phyloP scores from a whole-genome alignment of 1,284 basidiomycete species.

The Tremellales sp. region DNA sequence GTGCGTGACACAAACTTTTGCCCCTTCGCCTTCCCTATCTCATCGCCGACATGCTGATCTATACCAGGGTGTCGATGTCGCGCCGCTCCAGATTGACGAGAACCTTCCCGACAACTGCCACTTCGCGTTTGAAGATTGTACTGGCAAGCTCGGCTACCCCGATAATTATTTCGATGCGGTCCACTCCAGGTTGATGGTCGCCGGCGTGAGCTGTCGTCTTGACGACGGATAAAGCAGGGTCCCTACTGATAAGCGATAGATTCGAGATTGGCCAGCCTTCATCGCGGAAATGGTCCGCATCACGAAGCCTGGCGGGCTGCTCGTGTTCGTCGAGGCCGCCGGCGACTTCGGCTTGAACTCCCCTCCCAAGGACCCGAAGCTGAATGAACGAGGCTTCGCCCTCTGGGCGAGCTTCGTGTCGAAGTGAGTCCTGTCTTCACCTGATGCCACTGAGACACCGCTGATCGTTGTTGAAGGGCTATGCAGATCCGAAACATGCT shows the following conservation, averaged over 20 bases:
- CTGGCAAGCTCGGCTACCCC: conserved; percentile 11
- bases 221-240: background rate
- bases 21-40: background rate
- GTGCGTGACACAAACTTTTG: conserved; percentile 1
- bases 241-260: conserved; percentile 1
- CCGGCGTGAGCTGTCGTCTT: conserved; percentile 7
- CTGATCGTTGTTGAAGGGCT: background rate
- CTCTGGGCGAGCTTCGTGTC: too few relatives aligned
- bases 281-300: conserved; percentile 9
- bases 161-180: conserved; percentile 14
- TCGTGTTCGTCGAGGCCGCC: conserved; percentile 7
- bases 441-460: too few relatives aligned
- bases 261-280: conserved; percentile 10
- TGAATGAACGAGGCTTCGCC: too few relatives aligned
- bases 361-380: too few relatives aligned
- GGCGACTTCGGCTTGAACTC: too few relatives aligned
- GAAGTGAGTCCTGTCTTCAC: too few relatives aligned
- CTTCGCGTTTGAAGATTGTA: conserved; percentile 12
- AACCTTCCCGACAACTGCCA: conserved; percentile 13
- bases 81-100: conserved; percentile 9
- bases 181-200: conserved; percentile 9
- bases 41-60: too few relatives aligned
- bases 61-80: conserved; percentile 13
- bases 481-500: background rate
- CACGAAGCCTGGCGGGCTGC: conserved; percentile 9